Base-by-base conservation (phyloP, 75 land plant genomes). In the Larix kaempferi region DNA sequence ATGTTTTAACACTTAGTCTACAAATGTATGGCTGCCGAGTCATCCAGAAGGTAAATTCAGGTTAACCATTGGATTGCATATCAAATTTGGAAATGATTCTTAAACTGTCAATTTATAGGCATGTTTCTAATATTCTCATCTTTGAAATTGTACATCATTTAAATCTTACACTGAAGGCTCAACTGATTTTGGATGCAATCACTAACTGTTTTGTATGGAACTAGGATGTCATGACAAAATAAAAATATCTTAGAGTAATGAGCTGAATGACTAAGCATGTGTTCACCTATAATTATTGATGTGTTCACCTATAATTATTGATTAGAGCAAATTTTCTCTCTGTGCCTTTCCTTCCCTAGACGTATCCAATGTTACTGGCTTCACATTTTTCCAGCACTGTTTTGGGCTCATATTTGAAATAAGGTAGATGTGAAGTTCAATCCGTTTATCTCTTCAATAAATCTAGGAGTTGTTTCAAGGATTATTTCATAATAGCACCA, bases 11-110 rank as follows among this genome's bases (percentile, higher is more conserved):
- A 2, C 93, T 91, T 6, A 92, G 95, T 54, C 89, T 92, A 74
- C 95, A 92, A 71, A 92, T 91, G 95, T 92, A 92, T 86, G 95
- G 95, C 59, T 92, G 95, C 71, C 78, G 95, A 72, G 95, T 92
- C 52, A 92, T 92, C 73, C 93, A 92, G 75, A 92, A 92, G 95
- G 95, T 92, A 74, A 23, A 19, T 11, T 15, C 19, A 23, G 16
- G 72, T 10, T 76, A 29, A 29, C 10, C 33, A 29, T 33, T 41
- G 66, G 33, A 3, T 65, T 59, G 11, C 33, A 74, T 29, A 17
- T 10, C 65, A 55, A 26, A 25, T 59, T 33, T 25, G n/a, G 57
- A 27, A 16, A n/a, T 56, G 33, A n/a, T 52, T 23, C 52, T 29
- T 63, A 23, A 56, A 80, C 29, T 17, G 72, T 59, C 80, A 79